Base-by-base conservation (phyloP, 108 stramenopile species). In the Cyclotella sp. region DNA sequence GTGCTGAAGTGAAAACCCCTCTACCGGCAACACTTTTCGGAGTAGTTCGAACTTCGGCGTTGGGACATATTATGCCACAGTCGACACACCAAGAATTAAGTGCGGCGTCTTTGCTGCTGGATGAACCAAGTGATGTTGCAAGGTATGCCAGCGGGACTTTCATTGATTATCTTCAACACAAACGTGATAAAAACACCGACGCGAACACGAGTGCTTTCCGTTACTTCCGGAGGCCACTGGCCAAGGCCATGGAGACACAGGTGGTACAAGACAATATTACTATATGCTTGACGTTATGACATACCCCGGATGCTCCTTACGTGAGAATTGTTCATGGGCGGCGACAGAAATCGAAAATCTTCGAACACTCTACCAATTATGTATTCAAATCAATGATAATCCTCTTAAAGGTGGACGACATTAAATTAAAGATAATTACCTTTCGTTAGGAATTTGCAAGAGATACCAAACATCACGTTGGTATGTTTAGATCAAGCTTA, bases 11-110 rank as follows among this genome's bases (percentile, higher is more conserved):
- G 61, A 87, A 87, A 12, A 84, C 81, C 14, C 86, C 86, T 30
- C 86, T 73, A 39, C 86, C 86, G 0, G 84, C 83, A 62, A 87
- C 86, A 52, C 79, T 81, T 28, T 62, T n/a, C n/a, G 78, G 55
- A n/a, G 79, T 77, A 43, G 84, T 84, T 40, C 70, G 53, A 57
- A 87, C 72, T 64, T 68, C 58, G 13, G 73, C 84, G 18, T 60
- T 42, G 9, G 83, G 77, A 19, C 76, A 82, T 27, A 49, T 26
- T 24, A 86, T 86, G 44, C 78, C 78, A 34, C 72, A 47, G 0
- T 68, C 54, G n/a, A 59, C 29, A 58, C 82, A 86, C 85, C 85
- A 86, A 13, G 74, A 73, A 68, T 83, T 72, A 28, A 79, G 72
- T 22, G 58, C 63, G 2, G 70, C 65, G 30, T 79, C 78, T 51